Conservation (phyloP, 2,329 filamentous ascomycete species). For the Talaromyces sp. region DNA sequence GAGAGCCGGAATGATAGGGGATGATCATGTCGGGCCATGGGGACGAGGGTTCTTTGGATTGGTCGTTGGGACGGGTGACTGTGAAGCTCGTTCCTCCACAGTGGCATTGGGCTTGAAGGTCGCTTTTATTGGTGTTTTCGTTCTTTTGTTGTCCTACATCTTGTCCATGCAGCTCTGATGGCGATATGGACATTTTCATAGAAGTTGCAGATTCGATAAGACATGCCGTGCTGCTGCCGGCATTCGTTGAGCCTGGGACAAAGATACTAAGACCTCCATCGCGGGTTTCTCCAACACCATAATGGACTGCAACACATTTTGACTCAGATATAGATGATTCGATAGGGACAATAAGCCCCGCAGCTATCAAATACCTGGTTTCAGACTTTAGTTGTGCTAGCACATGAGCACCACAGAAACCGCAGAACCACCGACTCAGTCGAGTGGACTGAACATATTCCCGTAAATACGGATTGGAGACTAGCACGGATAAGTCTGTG, state of each 20-base stretch:
- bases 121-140: conserved; percentile 16
- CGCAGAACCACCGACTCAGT: conserved; percentile 49
- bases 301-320: conserved; percentile 26
- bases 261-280: conserved; percentile 31
- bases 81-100: conserved; percentile 57
- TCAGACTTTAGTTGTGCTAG: conserved; percentile 28
- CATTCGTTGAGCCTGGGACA: conserved; percentile 22
- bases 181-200: neutral
- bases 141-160: neutral
- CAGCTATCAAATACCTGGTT: conserved; percentile 33
- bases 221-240: conserved; percentile 21
- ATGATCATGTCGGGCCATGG: conserved; percentile 54
- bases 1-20: conserved; percentile 43
- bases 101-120: conserved; percentile 50
- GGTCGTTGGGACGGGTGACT: conserved; percentile 54
- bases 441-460: conserved; percentile 44
- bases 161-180: neutral
- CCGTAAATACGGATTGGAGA: conserved; percentile 36
- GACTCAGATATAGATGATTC: conserved; percentile 18
- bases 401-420: conserved; percentile 49
- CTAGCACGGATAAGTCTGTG: neutral
- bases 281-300: conserved; percentile 25
- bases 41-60: conserved; percentile 46
- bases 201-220: conserved; percentile 18
- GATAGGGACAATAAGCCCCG: conserved; percentile 27